A percentile compares a stretch with the other conserved stretches of the same genome.
Evolutionary conservation across 2,329 filamentous ascomycete genomes (phyloP).

Genomic region (Epichloe elymi): DNA sequence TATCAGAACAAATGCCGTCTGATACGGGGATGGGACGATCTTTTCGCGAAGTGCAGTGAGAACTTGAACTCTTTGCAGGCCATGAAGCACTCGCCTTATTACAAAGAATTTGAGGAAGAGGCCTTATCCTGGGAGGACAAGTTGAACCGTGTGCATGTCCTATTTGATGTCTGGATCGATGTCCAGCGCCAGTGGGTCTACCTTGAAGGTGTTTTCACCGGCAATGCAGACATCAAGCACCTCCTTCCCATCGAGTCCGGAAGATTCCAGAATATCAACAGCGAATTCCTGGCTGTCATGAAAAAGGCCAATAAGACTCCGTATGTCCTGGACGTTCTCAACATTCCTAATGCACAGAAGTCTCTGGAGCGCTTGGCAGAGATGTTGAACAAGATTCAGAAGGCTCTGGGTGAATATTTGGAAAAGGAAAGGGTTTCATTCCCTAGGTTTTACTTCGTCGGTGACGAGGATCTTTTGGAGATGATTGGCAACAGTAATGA

Average conservation of each 20-base stretch:
- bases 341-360: slow-evolving; percentile 91
- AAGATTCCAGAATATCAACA: slow-evolving; percentile 98
- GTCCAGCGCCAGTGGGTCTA: slow-evolving; percentile 99
- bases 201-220: slow-evolving; percentile 95
- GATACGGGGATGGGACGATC: slow-evolving; percentile 93
- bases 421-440: slow-evolving; percentile 97
- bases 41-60: slow-evolving; percentile 97
- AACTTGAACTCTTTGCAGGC: slow-evolving; percentile 95
- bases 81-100: slow-evolving; percentile 98
- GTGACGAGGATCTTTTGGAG: slow-evolving; percentile 93
- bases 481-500: slow-evolving; percentile 99
- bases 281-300: slow-evolving; percentile 97
- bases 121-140: slow-evolving; percentile 96
- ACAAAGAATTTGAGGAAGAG: slow-evolving; percentile 98
- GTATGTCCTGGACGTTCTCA: slow-evolving; percentile 88
- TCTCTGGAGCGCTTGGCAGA: slow-evolving; percentile 93
- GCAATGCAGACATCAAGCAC: slow-evolving; percentile 98
- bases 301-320: slow-evolving; percentile 98
- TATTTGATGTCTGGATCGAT: slow-evolving; percentile 99
- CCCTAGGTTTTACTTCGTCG: slow-evolving; percentile 97
- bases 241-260: slow-evolving; percentile 91
- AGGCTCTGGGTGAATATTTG: slow-evolving; percentile 94
- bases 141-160: slow-evolving; percentile 87
- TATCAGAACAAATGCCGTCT: slow-evolving; percentile 98
- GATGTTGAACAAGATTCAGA: slow-evolving; percentile 96